Conservation (phyloP, 129 eudicot genomes). For the Smallanthus sonchifolius region DNA sequence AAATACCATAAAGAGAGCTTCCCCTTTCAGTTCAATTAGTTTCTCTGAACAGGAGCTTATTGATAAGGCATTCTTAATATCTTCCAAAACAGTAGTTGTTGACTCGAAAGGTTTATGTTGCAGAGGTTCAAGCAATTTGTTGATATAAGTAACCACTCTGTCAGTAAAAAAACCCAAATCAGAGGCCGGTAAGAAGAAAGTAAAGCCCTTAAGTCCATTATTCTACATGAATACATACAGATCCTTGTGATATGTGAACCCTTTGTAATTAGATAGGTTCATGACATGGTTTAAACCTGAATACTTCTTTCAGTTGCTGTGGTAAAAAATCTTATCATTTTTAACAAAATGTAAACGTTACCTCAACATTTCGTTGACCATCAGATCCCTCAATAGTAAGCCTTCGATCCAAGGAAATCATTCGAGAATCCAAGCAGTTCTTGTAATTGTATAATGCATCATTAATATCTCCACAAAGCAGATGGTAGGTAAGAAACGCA, state of each 20-base stretch:
- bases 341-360: too few relatives aligned
- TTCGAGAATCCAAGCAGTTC: neutral
- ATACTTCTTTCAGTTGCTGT: too few relatives aligned
- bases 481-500: too few relatives aligned
- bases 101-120: constrained; percentile 51
- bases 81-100: constrained; percentile 49
- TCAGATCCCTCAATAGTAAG: too few relatives aligned
- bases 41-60: constrained; percentile 70
- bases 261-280: too few relatives aligned
- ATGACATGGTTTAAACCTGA: too few relatives aligned
- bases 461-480: too few relatives aligned
- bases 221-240: neutral
- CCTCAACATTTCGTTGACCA: too few relatives aligned
- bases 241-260: too few relatives aligned
- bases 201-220: neutral
- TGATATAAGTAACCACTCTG: constrained; percentile 53
- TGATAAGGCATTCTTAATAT: constrained; percentile 49
- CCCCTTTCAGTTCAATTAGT: constrained; percentile 77
- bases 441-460: too few relatives aligned
- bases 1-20: constrained; percentile 68
- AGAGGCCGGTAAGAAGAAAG: constrained; percentile 5
- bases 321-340: too few relatives aligned
- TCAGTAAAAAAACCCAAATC: constrained; percentile 28
- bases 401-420: neutral
- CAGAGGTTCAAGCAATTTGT: constrained; percentile 49